phyloP scores from a whole-genome alignment of 2,329 filamentous ascomycete genomes.

The Raffaelea ambrosiae region DNA sequence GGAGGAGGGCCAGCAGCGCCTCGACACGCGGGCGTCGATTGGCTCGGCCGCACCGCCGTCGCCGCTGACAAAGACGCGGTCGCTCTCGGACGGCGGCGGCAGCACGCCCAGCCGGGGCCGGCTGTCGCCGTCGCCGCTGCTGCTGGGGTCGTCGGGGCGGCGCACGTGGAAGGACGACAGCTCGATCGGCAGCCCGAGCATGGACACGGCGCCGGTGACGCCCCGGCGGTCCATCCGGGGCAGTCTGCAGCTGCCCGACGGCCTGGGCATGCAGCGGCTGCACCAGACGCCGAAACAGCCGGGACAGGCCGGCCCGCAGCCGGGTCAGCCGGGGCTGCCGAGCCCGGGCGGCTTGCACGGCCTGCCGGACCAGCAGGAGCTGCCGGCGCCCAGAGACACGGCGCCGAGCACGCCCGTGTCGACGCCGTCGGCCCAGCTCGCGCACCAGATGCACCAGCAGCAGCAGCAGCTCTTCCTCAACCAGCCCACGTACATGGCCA shows the following conservation, averaged over 20 bases:
- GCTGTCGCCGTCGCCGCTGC: slow-evolving; percentile 50
- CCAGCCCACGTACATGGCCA: slow-evolving; percentile 31
- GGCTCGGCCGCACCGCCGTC: slow-evolving; percentile 20
- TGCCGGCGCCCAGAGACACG: neutral
- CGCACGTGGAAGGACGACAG: slow-evolving; percentile 60
- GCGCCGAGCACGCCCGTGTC: slow-evolving; percentile 9
- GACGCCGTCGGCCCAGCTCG: neutral
- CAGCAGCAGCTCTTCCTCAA: slow-evolving; percentile 9
- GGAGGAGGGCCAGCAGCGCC: slow-evolving; percentile 5
- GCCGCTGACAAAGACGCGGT: slow-evolving; percentile 47
- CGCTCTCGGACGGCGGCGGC: slow-evolving; percentile 54
- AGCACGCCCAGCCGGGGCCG: slow-evolving; percentile 32
- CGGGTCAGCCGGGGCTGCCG: too few species aligned
- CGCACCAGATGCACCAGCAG: slow-evolving; percentile 9
- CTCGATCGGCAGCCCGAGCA: slow-evolving; percentile 31
- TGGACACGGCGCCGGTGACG: slow-evolving; percentile 48
- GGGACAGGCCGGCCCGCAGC: too few species aligned
- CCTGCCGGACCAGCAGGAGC: neutral
- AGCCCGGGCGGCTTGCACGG: neutral
- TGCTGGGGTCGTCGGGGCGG: slow-evolving; percentile 40
- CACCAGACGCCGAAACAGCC: too few species aligned
- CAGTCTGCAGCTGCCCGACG: slow-evolving; percentile 52
- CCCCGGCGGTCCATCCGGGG: too few species aligned
- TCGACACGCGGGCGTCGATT: neutral
- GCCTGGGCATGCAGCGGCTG: too few species aligned